Evolutionary conservation across 805 yeast species (phyloP).

Genomic region (Starmerella floris): DNA sequence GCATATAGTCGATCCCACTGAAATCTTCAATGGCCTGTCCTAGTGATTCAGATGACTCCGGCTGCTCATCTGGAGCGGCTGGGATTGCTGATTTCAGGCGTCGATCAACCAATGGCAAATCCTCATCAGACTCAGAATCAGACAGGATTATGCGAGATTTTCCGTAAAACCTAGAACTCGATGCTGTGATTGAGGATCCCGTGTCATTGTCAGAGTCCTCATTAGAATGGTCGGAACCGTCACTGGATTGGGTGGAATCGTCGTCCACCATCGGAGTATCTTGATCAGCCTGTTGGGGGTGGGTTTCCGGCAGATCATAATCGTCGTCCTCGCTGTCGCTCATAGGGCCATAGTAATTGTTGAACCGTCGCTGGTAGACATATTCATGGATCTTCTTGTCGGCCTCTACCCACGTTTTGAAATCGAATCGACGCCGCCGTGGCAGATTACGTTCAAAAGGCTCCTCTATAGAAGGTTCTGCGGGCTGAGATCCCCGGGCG

Average conservation of each 20-base stretch:
- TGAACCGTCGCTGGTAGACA: slow-evolving; percentile 8
- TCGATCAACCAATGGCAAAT: not conserved
- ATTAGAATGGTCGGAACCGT: not conserved
- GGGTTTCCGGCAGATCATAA: not conserved
- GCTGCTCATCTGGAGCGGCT: not conserved
- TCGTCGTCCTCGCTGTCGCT: slow-evolving; percentile 21
- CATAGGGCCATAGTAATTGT: slow-evolving; percentile 14
- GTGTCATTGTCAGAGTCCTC: not conserved
- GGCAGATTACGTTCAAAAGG: not conserved
- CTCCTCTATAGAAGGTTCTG: not conserved
- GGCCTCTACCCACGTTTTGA: slow-evolving; percentile 10
- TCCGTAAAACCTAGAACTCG: not conserved
- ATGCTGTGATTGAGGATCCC: not conserved
- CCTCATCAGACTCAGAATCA: not conserved
- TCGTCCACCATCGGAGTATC: not conserved
- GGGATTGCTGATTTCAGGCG: not conserved
- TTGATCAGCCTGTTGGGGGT: slow-evolving; percentile 3
- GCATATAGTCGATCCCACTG: not conserved
- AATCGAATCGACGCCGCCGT: slow-evolving; percentile 13
- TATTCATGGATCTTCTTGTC: slow-evolving; percentile 13
- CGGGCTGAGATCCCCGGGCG: too few species aligned
- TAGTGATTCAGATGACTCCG: not conserved
- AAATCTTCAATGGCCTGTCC: not conserved
- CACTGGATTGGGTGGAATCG: not conserved
- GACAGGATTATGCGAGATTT: not conserved